Base-by-base conservation (phyloP, 352 stramenopile species). In the Pythium graminicola region DNA sequence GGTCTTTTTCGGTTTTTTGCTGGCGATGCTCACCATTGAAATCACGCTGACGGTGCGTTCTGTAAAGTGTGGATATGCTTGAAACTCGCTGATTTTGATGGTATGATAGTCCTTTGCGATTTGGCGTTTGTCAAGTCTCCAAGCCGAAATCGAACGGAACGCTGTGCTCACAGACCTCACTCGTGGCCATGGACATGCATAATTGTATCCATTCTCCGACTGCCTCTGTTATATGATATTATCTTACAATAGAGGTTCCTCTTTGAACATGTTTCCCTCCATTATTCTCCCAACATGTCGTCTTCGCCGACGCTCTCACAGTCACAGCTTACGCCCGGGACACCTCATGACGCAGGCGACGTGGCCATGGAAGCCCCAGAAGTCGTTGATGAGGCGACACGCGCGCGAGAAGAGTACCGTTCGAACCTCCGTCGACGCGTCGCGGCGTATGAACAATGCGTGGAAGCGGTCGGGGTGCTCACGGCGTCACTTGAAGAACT, bases 91-190 rank as follows among this genome's bases (percentile, higher is more conserved):
- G n/a, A n/a, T n/a, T n/a, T n/a, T n/a, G n/a, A n/a, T n/a, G n/a
- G n/a, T n/a, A n/a, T n/a, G n/a, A 45, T 16, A 89, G 73, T 65
- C 60, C 3, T 82, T 81, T 32, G 60, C 61, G 27, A 78, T 86
- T 43, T 66, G 76, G 62, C 64, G 72, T 24, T 67, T 60, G 33
- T 58, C 74, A 55, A 79, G 76, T 23, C 60, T 89, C n/a, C 75
- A 74, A 51, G 69, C 73, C n/a, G 78, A 89, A 66, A 69, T 89
- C 50, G 57, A 65, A n/a, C 73, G 78, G 27, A 86, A 89, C 60
- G 76, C 79, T 14, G 81, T 84, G 47, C 80, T 84, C 54, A 33
- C 69, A 16, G 57, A 65, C 13, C 55, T 62, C 52, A 64, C 55
- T 26, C 70, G 72, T 42, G 69, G 70, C 38, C 61, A 72, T 24